Base-by-base conservation (phyloP, 495 filamentous ascomycete genomes). In the Umbilicaria muhlenbergii region DNA sequence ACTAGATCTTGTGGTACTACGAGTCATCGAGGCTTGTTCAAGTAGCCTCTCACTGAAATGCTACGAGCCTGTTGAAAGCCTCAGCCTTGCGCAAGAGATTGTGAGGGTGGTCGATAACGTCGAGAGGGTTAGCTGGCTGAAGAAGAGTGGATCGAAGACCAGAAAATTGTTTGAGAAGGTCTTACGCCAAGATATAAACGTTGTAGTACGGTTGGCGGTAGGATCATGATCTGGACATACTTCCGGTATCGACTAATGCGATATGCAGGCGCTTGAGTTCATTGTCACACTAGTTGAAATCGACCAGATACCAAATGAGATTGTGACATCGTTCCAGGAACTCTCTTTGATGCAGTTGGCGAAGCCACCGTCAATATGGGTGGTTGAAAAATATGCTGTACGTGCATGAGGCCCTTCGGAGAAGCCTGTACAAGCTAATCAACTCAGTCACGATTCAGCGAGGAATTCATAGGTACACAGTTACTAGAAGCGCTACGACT, bases 151-250 rank as follows among this genome's bases (percentile, higher is more conserved):
- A 5, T 37, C 57, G 1, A 69, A 68, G 38, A 59, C 71, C 36
- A 55, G 60, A 5, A 80, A 77, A 44, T 46, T 78, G 14, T 59
- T 64, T 15, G 66, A 72, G 21, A 78, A 76, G 55, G 51, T 70
- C 5, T 55, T 62, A 1, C 56, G 55, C 18, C 41, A 55, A 11
- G 59, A 55, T 16, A 58, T 72, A n/a, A 43, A 68, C 36, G 39
- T 44, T 2, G 52, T 50, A 13, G 52, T 73, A 2, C 69, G 69
- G 35, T 55, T 68, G 14, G 58, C 63, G 62, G 71, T 70, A 58
- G 40, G 54, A 17, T 7, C 5, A 39, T 3, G 3, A 33, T n/a
- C 18, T n/a, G 7, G 11, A 10, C 12, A 40, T 39, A 37, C 17
- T 32, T n/a, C n/a, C n/a, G 11, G 7, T 38, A 33, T 19, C 42